These are phyloP conservation scores for Fusarium pseudonygamai DNA, from an alignment of 2,329 filamentous ascomycete species.

Conservation along the genomic window DNA sequence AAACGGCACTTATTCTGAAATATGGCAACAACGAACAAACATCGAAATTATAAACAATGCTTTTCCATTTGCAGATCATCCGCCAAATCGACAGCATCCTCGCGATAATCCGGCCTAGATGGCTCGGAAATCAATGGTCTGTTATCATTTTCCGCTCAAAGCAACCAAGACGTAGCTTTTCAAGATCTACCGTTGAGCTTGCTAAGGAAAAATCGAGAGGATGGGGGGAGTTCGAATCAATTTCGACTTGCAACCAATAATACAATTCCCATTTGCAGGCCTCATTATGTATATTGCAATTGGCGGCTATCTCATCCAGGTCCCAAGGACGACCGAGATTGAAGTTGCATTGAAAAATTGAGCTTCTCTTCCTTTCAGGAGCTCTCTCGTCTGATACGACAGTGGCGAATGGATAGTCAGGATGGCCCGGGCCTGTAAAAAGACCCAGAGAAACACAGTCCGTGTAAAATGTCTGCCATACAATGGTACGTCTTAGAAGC, in stretches of 20 bases:
- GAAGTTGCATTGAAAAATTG: slow-evolving; percentile 9
- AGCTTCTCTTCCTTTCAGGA: neutral
- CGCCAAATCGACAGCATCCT: too few relatives aligned
- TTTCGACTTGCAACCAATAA: neutral
- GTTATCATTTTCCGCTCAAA: too few relatives aligned
- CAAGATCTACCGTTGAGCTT: too few relatives aligned
- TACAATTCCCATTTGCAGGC: neutral
- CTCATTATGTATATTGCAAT: rapidly evolving
- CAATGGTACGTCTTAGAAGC: neutral
- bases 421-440: neutral
- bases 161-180: too few relatives aligned
- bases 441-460: neutral
- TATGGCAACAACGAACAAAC: too few relatives aligned
- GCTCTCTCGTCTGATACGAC: rapidly evolving
- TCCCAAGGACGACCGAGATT: neutral
- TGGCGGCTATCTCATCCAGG: neutral
- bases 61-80: too few relatives aligned
- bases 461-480: neutral
- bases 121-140: too few relatives aligned
- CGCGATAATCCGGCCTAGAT: too few relatives aligned
- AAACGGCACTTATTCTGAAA: too few relatives aligned
- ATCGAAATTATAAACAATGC: too few relatives aligned
- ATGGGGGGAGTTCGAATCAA: neutral
- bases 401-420: neutral
- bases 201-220: too few relatives aligned